Conservation (phyloP, 208 protist species). For the Angomonas deanei region DNA sequence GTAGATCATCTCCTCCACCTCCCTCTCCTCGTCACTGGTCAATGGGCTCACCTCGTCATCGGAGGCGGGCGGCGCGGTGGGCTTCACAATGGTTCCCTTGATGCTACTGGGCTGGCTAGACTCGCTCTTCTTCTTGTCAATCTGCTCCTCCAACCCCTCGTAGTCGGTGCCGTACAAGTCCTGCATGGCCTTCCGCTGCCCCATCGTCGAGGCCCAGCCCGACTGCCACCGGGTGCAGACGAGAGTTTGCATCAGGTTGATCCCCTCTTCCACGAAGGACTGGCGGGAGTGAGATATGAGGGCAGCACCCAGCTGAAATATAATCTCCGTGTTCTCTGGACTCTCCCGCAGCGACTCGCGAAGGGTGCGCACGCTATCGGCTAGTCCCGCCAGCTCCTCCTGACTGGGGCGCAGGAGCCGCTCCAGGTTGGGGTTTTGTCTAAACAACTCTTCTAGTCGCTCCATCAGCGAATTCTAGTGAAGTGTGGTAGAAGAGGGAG, state of each 20-base stretch:
- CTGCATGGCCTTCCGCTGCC: background rate
- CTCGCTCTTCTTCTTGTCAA: background rate
- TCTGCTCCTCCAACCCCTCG: background rate
- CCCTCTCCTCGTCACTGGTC: slow-evolving; percentile 11
- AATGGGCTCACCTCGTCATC: slow-evolving; percentile 17
- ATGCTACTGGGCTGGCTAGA: too few relatives aligned
- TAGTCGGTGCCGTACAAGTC: background rate
- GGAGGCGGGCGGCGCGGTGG: slow-evolving; percentile 1
- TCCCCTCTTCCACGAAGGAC: slow-evolving; percentile 51
- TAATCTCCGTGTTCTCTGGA: slow-evolving; percentile 22
- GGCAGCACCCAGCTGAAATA: slow-evolving; percentile 55
- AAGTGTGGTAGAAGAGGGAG: slow-evolving; percentile 1
- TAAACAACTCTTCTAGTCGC: slow-evolving; percentile 38
- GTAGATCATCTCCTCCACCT: slow-evolving; percentile 5
- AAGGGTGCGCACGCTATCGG: slow-evolving; percentile 32
- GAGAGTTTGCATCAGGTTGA: slow-evolving; percentile 64
- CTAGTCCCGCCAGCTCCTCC: slow-evolving; percentile 46
- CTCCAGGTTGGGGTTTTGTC: slow-evolving; percentile 34
- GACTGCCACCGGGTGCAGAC: slow-evolving; percentile 39
- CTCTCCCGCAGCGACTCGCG: slow-evolving; percentile 24
- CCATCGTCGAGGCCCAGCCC: slow-evolving; percentile 27
- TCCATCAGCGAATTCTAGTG: slow-evolving; percentile 10
- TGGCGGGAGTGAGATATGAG: slow-evolving; percentile 56
- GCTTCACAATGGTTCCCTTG: background rate
- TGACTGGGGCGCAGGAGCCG: slow-evolving; percentile 35